Evolutionary conservation across 2,329 filamentous ascomycete genomes (phyloP), one percentile per base, ranked within the genome.

Genomic region (Didymella arachidicola): DNA sequence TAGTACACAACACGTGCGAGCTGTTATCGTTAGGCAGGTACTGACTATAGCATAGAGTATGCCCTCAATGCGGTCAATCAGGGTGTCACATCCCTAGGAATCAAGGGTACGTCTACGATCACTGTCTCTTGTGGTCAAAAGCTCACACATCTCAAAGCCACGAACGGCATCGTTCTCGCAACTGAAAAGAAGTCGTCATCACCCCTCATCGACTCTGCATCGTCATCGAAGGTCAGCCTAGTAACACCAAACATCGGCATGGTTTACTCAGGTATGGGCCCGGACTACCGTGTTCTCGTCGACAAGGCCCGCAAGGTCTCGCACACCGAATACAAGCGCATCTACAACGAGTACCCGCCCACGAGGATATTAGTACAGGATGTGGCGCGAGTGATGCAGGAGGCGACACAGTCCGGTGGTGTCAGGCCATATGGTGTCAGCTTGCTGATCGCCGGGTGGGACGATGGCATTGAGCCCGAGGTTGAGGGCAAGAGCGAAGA

Each of bases 331-430:
- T 99, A 99, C 88, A 99, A 99, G 87, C 92, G 95, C 79, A 93
- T 99, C 83, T 99, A 99, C 85, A 99, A 99, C 82, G 95, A 99
- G 83, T 99, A 99, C 83, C 95, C 95, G n/a, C 95, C 95, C 6
- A 99, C 95, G 57, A 89, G 95, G 79, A 99, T 99, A 89, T 87
- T 99, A 82, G 95, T 99, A 57, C 95, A 99, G 81, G 95, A 99
- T 74, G 93, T 99, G 57, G 95, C 95, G 60, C 87, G 93, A 65
- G 94, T 98, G 68, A 97, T 99, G 89, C 95, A 99, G 81, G 95
- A 99, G 82, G 95, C 95, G 61, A 99, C 95, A 60, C 95, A 99
- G 80, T 97, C 92, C 38, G 95, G 95, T 76, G 95, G 95, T 87
- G 94, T 99, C 64, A 87, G 95, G 65, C 95, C 95, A 45, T 99